Conservation (phyloP, 108 stramenopile species). For the Pseudonitzschia delicatissima region DNA sequence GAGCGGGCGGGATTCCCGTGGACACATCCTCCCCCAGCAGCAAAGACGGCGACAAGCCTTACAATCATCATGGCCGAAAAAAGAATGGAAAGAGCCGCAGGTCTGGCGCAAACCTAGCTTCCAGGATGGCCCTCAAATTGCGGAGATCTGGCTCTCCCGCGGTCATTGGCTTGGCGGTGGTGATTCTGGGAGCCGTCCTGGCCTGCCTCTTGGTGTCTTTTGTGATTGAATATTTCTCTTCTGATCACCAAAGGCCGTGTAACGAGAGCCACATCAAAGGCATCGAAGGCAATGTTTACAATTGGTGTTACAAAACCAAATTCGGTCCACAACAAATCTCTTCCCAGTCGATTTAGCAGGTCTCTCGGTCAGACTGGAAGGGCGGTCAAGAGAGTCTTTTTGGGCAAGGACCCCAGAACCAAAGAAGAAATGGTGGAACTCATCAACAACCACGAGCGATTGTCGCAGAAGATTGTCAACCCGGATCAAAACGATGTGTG, state of each 20-base stretch:
- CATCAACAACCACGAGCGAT: background rate
- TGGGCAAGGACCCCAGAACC: background rate
- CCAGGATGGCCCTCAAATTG: background rate
- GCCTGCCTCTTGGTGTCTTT: background rate
- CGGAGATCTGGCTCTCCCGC: background rate
- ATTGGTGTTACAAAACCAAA: constrained; percentile 5
- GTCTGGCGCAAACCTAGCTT: background rate
- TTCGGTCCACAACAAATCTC: background rate
- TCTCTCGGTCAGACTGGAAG: background rate
- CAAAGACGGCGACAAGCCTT: too few relatives aligned
- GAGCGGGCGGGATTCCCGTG: background rate
- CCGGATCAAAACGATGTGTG: background rate
- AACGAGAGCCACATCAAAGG: constrained; percentile 7
- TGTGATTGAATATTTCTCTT: background rate
- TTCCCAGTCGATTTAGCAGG: background rate
- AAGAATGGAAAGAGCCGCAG: background rate
- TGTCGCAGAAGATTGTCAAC: background rate
- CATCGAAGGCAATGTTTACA: constrained; percentile 1
- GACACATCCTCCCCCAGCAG: background rate
- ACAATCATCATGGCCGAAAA: too few relatives aligned
- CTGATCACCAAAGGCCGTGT: background rate
- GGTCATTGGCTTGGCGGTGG: background rate
- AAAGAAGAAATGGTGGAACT: background rate
- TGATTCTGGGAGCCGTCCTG: background rate
- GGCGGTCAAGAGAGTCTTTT: background rate